Evolutionary conservation across 192 early-diverging fungal species (phyloP), one percentile per base, ranked within the genome.

Genomic region (Coemansia interrupta): DNA sequence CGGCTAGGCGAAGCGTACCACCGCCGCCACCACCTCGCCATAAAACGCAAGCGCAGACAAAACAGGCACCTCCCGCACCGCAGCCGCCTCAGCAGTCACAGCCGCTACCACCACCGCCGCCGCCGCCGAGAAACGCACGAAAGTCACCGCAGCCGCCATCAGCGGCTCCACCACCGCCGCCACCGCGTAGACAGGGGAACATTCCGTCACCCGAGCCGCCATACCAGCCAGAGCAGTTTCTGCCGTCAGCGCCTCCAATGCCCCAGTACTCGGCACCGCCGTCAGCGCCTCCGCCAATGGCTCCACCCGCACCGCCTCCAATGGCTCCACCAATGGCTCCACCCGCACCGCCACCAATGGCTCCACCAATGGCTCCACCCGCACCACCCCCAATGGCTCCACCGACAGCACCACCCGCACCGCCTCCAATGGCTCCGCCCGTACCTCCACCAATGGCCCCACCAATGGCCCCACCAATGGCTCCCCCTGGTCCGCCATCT

Each of bases 1-100:
- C 58, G 2, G 49, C 57, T 13, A 61, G 63, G 24, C 46, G 60
- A 3, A 59, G 30, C 29, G 49, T 45, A 6, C 64, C 63, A 5
- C 71, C 68, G 4, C 64, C 58, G 11, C 65, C 64, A 24, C 72
- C 72, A 12, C 58, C 63, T 24, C 56, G 64, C 40, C 60, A 60
- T 50, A 54, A 23, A 20, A 22, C 47, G 14, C 47, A 22, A 26
- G 22, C n/a, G n/a, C 41, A 41, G 38, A 12, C 28, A 36, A 41
- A 26, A 32, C 19, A 32, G 39, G 47, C 19, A 36, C 47, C 58
- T 3, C 10, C 36, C 8, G 17, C 58, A 23, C 42, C 29, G 36
- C 46, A 23, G 29, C 28, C 23, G 38, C 36, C 47, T 15, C 45
- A 23, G 41, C 43, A 56, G 18, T 26, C 43, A 9, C 43, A 56